Conservation (phyloP, 2,329 filamentous ascomycete species). For the Chaetoscypha palmicola region DNA sequence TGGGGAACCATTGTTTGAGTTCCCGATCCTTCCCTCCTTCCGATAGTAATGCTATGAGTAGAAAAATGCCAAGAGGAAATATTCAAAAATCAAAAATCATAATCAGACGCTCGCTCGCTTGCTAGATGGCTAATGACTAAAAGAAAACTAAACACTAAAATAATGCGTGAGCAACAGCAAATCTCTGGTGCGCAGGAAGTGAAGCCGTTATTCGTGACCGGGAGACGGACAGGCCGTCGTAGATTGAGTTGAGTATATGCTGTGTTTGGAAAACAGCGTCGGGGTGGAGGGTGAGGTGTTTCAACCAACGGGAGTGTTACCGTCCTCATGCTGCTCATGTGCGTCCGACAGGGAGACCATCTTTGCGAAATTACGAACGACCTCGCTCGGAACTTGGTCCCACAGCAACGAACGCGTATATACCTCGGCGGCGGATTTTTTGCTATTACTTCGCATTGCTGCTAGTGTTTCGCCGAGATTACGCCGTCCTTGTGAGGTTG, state of each 20-base stretch:
- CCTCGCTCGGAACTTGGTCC: constrained; percentile 88
- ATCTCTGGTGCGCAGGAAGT: constrained; percentile 32
- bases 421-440: constrained; percentile 74
- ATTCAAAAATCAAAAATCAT: constrained; percentile 29
- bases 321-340: constrained; percentile 25
- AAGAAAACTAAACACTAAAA: constrained; percentile 18
- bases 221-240: constrained; percentile 11
- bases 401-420: constrained; percentile 89
- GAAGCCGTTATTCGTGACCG: constrained; percentile 23
- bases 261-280: constrained; percentile 3
- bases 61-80: constrained; percentile 22
- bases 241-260: constrained; percentile 8
- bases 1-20: neutral
- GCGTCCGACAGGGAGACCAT: constrained; percentile 72
- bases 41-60: constrained; percentile 14
- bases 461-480: constrained; percentile 76
- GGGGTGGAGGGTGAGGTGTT: constrained; percentile 1
- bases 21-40: constrained; percentile 7
- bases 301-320: constrained; percentile 20
- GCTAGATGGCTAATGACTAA: constrained; percentile 26
- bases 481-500: constrained; percentile 57
- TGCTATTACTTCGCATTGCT: constrained; percentile 65
- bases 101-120: constrained; percentile 30
- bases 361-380: constrained; percentile 86
- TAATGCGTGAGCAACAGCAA: constrained; percentile 43